Base-by-base conservation (phyloP, 352 stramenopile species). In the Pythium vanterpoolii region DNA sequence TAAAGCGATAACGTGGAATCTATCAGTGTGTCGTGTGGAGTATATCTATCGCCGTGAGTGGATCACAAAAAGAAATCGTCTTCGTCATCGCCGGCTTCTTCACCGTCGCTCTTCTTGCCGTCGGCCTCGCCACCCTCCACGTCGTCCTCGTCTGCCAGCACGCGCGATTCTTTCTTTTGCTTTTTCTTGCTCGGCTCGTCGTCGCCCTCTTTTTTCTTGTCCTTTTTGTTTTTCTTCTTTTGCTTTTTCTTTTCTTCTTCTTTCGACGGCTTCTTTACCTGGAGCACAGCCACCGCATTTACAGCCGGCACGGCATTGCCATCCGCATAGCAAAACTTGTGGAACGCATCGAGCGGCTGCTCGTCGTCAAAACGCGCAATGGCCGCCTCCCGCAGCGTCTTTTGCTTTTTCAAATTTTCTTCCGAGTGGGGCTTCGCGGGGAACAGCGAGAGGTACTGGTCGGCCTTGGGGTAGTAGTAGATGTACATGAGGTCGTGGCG, bases 401-500 rank as follows among this genome's bases (percentile, higher is more conserved):
- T 53, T 52, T 87, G 82, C 69, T 70, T 66, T 36, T 77, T 66
- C 44, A 77, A 64, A 13, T 79, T 70, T 13, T 82, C 72, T n/a
- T 80, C 71, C 21, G 74, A 68, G 60, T 84, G 79, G 26, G 78
- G 66, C 44, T 74, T 73, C 24, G 71, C 69, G 9, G 80, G 77
- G 60, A 88, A 89, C 19, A 93, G 61, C 34, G 83, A 79, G 36
- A 93, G 66, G 69, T 89, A 93, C 43, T 72, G 75, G 61, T 90
- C 78, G 23, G 36, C 58, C 54, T 87, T 90, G 0, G 83, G 83
- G 66, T 78, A 93, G 74, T 89, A 93, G 68, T 85, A 93, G 19
- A 93, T 73, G 69, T 93, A 93, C 71, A 88, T 86, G 64, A 93
- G 77, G 50, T 93, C 68, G 27, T 89, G 67, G 16, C 70, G 77